Evolutionary conservation across 805 yeast species (phyloP).

Genomic region (Ascoidea asiatica): DNA sequence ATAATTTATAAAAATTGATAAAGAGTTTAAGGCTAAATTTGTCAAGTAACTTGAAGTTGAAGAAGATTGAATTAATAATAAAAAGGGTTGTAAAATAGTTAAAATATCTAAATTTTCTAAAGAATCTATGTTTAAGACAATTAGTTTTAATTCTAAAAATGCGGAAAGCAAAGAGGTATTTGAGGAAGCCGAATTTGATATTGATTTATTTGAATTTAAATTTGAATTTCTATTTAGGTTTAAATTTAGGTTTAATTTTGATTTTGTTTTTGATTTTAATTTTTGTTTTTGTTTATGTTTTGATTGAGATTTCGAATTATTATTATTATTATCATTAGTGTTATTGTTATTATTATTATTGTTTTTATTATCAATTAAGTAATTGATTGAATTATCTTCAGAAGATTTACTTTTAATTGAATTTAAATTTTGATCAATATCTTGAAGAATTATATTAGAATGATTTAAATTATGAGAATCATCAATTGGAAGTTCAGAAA

Average conservation of each 20-base stretch:
- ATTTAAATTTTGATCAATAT: background rate
- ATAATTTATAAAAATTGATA: constrained; percentile 61
- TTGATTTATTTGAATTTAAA: constrained; percentile 8
- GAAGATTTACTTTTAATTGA: background rate
- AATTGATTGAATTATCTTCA: background rate
- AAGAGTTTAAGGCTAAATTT: constrained; percentile 60
- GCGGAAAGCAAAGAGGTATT: constrained; percentile 62
- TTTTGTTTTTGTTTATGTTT: too few species aligned
- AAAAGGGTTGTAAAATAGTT: constrained; percentile 75
- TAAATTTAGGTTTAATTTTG: background rate
- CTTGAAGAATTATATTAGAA: constrained; percentile 8
- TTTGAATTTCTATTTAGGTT: constrained; percentile 10
- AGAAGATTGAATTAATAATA: constrained; percentile 71
- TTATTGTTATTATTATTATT: constrained; percentile 2
- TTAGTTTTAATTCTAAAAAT: constrained; percentile 64
- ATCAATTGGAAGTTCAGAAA: too few species aligned
- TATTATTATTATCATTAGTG: constrained; percentile 18
- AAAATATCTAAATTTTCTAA: constrained; percentile 51
- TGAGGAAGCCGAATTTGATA: constrained; percentile 7
- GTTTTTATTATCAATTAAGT: too few species aligned
- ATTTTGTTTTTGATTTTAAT: constrained; percentile 1
- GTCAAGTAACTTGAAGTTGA: constrained; percentile 82
- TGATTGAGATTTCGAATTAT: too few species aligned
- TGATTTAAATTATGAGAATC: constrained; percentile 22
- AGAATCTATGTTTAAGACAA: constrained; percentile 40